Conservation (phyloP, 208 protist genomes). For the Leishmania turanica region DNA sequence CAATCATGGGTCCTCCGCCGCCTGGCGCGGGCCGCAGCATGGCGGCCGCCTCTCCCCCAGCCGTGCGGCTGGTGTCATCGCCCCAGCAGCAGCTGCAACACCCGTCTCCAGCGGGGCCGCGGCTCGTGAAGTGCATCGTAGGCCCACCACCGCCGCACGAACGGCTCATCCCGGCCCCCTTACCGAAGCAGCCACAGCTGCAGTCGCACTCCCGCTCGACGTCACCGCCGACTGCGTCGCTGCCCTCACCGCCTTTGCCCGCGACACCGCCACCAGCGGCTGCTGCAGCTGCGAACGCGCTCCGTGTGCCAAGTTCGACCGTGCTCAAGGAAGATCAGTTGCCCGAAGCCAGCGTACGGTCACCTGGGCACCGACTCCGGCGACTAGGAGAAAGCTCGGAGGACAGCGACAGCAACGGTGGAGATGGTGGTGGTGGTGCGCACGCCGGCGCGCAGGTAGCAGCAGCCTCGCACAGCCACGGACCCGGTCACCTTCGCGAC, state of each 20-base stretch:
- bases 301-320: constrained; percentile 26
- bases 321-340: constrained; percentile 19
- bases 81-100: constrained; percentile 1
- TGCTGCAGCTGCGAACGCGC: neutral
- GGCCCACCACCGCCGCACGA: constrained; percentile 3
- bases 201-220: neutral
- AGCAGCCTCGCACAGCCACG: neutral
- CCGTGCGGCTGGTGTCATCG: neutral
- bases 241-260: neutral
- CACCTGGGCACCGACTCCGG: constrained; percentile 4
- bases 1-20: neutral
- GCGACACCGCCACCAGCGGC: neutral
- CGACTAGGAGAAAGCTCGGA: constrained; percentile 28
- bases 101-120: neutral
- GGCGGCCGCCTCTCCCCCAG: neutral
- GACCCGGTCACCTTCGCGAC: neutral
- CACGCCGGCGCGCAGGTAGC: neutral
- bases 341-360: constrained; percentile 20
- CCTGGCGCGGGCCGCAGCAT: neutral
- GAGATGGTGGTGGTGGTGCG: neutral
- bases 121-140: constrained; percentile 18
- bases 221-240: neutral
- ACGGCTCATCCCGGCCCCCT: neutral
- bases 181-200: neutral
- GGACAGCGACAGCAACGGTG: constrained; percentile 9